phyloP scores from a whole-genome alignment of 164 flowering plant species.

The Echeveria elegans region DNA sequence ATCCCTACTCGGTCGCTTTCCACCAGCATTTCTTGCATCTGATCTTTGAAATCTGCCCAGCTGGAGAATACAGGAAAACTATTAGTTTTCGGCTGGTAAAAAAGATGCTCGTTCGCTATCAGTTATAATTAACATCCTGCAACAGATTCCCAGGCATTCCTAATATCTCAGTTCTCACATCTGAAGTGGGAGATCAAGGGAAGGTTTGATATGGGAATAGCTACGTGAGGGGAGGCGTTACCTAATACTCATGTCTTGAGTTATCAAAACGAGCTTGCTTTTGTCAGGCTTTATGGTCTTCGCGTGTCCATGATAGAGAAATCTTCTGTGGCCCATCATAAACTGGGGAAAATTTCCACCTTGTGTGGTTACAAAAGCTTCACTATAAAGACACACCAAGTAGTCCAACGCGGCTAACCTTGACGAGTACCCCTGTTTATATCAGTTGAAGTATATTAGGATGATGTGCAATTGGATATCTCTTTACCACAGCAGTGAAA shows the following conservation, averaged over 20 bases:
- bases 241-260: conserved; percentile 63
- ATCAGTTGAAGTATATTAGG: too few species aligned
- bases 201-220: too few species aligned
- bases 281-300: conserved; percentile 86
- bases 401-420: conserved; percentile 93
- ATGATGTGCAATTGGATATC: too few species aligned
- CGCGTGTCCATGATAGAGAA: conserved; percentile 67
- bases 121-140: background rate
- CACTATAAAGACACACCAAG: conserved; percentile 72
- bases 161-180: too few species aligned
- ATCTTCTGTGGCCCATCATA: conserved; percentile 83
- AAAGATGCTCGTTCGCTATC: too few species aligned
- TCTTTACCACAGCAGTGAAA: too few species aligned
- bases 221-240: conserved; percentile 11
- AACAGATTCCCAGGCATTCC: too few species aligned
- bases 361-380: conserved; percentile 88
- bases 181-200: too few species aligned
- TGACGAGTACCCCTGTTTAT: conserved; percentile 60
- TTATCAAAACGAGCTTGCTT: conserved; percentile 48
- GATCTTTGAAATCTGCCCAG: conserved; percentile 60
- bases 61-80: conserved; percentile 31
- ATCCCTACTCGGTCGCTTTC: conserved; percentile 48
- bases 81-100: too few species aligned
- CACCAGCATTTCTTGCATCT: conserved; percentile 25
- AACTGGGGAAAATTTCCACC: conserved; percentile 97